Base-by-base conservation (phyloP, 495 filamentous ascomycete species). In the Aspergillus cristatus region DNA sequence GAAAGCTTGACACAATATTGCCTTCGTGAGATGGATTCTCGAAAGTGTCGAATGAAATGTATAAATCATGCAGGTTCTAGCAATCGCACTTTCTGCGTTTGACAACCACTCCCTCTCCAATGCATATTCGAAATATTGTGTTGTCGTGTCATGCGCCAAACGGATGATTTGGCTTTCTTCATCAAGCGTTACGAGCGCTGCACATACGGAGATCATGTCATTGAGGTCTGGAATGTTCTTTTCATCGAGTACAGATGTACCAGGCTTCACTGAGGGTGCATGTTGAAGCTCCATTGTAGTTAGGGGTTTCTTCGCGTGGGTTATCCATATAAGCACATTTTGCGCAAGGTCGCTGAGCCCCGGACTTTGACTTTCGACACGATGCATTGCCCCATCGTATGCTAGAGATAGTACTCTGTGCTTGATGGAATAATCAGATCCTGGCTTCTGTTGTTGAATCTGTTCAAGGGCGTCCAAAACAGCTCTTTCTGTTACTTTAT, bases 61-160 rank as follows among this genome's bases (percentile, higher is more conserved):
- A n/a, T n/a, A n/a, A n/a, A n/a, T n/a, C n/a, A n/a, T n/a, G n/a
- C n/a, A n/a, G n/a, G n/a, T n/a, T n/a, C n/a, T n/a, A n/a, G n/a
- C n/a, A n/a, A n/a, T n/a, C 24, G 11, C 24, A 26, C 24, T 26
- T 26, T 51, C n/a, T 6, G 44, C 35, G 40, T 40, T 18, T 7
- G 40, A 34, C 32, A 48, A 45, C 40, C 34, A 42, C 3, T 18
- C n/a, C 1, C 10, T 17, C 5, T 18, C n/a, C n/a, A n/a, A 18
- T 1, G 12, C 40, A 4, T 39, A 45, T 26, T 69, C 55, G 22
- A 77, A 65, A 50, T 70, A 75, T 39, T 73, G 58, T 32, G 74
- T 60, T 0, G 67, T 53, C 6, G 70, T 73, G 37, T 68, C 68
- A 48, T 75, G 72, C 7, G 68, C 60, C 13, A 76, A 50, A 13